phyloP scores from a whole-genome alignment of 2,329 filamentous ascomycete genomes.

The Cladosporium sp. region DNA sequence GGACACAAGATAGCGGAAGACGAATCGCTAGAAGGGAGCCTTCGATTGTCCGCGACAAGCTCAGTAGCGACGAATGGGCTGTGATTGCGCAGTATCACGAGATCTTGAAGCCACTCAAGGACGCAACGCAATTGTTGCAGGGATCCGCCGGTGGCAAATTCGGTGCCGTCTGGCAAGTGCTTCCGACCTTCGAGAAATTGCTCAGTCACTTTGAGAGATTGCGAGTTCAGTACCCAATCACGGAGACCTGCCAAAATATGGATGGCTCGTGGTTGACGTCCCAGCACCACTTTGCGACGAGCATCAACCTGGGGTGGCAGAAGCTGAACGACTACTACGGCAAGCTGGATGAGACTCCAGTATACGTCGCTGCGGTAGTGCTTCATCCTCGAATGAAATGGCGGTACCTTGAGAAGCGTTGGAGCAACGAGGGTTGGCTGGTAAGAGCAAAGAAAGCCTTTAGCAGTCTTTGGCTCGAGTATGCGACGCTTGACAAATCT shows the following conservation, averaged over 20 bases:
- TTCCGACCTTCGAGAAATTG: conserved; percentile 1
- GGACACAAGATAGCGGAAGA: neutral
- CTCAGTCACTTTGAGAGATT: conserved; percentile 3
- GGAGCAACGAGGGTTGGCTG: too few species aligned
- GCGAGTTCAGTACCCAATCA: neutral
- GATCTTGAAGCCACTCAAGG: conserved; percentile 3
- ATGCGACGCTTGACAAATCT: too few species aligned
- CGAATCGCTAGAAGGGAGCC: neutral
- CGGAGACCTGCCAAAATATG: neutral
- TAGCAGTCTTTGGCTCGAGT: too few species aligned
- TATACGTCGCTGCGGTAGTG: too few species aligned
- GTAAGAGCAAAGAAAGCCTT: too few species aligned
- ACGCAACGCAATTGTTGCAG: neutral
- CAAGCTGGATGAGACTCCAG: too few species aligned
- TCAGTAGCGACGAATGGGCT: conserved; percentile 6
- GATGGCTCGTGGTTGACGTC: conserved; percentile 3
- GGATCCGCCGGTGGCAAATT: neutral
- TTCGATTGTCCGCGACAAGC: neutral
- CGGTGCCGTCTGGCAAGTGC: conserved; percentile 5
- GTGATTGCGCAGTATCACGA: conserved; percentile 4
- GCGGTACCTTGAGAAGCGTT: too few species aligned
- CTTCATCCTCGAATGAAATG: too few species aligned
- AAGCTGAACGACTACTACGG: too few species aligned
- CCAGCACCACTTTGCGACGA: conserved; percentile 1
- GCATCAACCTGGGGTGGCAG: too few species aligned